Percentiles rank a stretch among this genome's conserved stretches.
Conservation (phyloP, 106 monocot genomes). For the Phalaenopsis aphrodite region DNA sequence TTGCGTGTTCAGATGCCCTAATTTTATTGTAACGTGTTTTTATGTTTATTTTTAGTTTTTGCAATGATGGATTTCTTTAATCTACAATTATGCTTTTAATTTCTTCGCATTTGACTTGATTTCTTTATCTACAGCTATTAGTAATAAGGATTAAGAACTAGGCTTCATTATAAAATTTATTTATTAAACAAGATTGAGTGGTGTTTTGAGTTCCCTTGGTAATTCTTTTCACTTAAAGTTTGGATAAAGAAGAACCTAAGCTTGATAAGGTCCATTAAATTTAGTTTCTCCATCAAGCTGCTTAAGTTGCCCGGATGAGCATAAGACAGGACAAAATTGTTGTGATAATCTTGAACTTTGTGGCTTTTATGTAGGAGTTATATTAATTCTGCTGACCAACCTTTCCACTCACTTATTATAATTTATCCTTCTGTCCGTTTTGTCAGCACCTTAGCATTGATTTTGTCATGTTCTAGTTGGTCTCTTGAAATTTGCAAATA, state of each 20-base stretch:
- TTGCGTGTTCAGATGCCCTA: background rate
- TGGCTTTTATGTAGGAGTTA: background rate
- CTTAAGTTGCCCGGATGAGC: slow-evolving; percentile 1
- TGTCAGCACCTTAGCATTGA: background rate
- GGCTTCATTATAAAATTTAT: background rate
- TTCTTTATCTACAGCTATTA: background rate
- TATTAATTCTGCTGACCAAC: background rate
- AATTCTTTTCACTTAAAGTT: too few species aligned
- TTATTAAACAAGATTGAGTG: too few species aligned
- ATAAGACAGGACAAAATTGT: background rate
- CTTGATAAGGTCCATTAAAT: background rate
- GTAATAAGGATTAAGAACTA: background rate
- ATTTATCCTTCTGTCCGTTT: background rate
- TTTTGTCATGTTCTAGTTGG: background rate
- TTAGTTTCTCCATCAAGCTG: background rate
- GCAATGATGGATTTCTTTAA: background rate
- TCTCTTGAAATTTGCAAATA: background rate
- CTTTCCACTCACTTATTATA: background rate
- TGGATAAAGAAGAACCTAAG: too few species aligned
- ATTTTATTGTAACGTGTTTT: background rate
- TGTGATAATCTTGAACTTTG: background rate
- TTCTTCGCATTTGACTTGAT: background rate
- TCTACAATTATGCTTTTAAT: background rate
- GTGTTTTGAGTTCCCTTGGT: too few species aligned
- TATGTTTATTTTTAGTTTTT: background rate